Conservation (phyloP, 192 early-diverging fungal species). For the Dissophora globulifera region DNA sequence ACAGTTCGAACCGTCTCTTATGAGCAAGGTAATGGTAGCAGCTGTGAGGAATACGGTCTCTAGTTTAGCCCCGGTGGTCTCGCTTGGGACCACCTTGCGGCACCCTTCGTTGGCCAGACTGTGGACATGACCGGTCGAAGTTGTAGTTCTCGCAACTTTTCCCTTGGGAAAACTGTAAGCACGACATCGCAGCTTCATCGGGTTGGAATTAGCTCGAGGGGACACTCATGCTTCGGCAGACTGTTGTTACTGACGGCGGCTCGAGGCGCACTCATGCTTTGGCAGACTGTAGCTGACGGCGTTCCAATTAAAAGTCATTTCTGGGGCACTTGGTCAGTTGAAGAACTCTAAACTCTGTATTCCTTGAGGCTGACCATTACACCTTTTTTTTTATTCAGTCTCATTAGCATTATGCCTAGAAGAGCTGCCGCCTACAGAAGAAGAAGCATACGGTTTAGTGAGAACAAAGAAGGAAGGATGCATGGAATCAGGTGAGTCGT, state of each 20-base stretch:
- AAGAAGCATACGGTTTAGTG: neutral
- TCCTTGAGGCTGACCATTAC: constrained; percentile 1
- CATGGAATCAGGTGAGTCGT: neutral
- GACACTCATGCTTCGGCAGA: constrained; percentile 6
- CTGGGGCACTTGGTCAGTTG: constrained; percentile 4
- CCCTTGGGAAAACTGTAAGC: constrained; percentile 6
- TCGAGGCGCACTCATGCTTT: constrained; percentile 6
- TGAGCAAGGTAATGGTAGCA: constrained; percentile 1
- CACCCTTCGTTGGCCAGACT: neutral
- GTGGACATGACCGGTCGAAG: constrained; percentile 4
- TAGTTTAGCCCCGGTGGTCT: neutral
- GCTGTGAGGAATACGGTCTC: constrained; percentile 2
- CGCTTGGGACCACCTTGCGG: neutral
- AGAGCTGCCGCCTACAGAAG: constrained; percentile 1
- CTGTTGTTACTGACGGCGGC: neutral
- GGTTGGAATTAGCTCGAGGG: constrained; percentile 4
- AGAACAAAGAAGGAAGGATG: neutral
- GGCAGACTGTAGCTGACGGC: constrained; percentile 2
- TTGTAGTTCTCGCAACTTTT: constrained; percentile 6
- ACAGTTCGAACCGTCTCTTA: neutral
- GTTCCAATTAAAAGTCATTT: constrained; percentile 5
- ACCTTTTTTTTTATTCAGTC: constrained; percentile 3
- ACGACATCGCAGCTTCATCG: constrained; percentile 6
- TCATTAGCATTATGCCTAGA: neutral
- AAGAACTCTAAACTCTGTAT: constrained; percentile 1